Conservation (phyloP, 352 stramenopile genomes). For the Phytophthora niederhauseri region DNA sequence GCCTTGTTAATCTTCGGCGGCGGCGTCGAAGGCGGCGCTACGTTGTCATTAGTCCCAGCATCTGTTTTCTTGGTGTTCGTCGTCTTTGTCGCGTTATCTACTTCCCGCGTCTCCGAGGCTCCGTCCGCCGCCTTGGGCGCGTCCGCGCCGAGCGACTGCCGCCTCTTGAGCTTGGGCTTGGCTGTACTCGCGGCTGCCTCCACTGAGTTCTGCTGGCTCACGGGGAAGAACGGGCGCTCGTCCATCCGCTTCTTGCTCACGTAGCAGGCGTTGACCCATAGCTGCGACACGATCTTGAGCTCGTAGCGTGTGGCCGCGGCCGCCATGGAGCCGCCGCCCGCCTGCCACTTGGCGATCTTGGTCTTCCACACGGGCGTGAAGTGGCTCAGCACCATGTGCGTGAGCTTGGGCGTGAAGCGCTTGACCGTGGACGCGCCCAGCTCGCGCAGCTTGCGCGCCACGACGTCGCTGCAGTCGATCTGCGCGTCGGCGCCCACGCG, state of each 20-base stretch:
- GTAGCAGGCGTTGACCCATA: constrained; percentile 87
- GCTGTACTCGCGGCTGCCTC: not conserved
- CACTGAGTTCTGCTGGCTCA: constrained; percentile 46
- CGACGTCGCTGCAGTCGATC: constrained; percentile 83
- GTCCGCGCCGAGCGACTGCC: constrained; percentile 30
- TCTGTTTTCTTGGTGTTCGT: constrained; percentile 8
- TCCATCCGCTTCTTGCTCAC: constrained; percentile 72
- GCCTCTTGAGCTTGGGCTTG: constrained; percentile 26
- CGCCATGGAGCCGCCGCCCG: constrained; percentile 38
- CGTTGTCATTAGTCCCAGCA: not conserved
- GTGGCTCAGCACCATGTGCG: constrained; percentile 81
- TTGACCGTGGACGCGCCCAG: constrained; percentile 77
- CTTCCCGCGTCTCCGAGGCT: not conserved
- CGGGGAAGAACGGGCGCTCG: constrained; percentile 77
- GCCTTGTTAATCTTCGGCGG: constrained; percentile 21
- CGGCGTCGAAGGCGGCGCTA: constrained; percentile 12
- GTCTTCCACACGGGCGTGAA: constrained; percentile 69
- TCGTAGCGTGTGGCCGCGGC: constrained; percentile 36
- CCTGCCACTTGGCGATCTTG: constrained; percentile 74
- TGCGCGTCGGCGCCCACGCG: constrained; percentile 64
- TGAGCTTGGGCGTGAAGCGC: constrained; percentile 65
- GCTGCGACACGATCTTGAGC: constrained; percentile 79
- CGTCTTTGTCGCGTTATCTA: not conserved
- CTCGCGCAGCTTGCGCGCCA: constrained; percentile 65
- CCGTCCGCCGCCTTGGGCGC: constrained; percentile 6